These are phyloP conservation scores for Moesziomyces globuligerus DNA, from an alignment of 1,284 basidiomycete species.

Conservation along the genomic window DNA sequence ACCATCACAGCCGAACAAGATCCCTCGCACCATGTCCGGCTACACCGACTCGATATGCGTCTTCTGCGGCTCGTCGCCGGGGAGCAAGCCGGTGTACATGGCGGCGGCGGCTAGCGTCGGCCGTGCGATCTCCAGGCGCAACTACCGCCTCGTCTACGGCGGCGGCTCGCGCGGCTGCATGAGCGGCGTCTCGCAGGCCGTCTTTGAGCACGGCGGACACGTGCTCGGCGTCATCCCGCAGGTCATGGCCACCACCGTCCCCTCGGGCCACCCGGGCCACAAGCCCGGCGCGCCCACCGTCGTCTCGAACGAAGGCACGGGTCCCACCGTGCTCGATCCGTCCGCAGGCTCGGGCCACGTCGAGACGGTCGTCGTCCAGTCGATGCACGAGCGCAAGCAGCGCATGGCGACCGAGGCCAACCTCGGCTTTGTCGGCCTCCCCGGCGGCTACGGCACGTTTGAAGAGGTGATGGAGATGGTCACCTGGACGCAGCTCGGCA, in stretches of 20 bases:
- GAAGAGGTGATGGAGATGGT: conserved; percentile 90
- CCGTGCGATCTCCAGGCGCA: conserved; percentile 75
- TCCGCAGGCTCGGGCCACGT: conserved; percentile 24
- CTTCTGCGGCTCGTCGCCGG: conserved; percentile 66
- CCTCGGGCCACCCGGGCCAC: conserved; percentile 49
- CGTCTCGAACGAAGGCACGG: conserved; percentile 50
- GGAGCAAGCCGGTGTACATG: conserved; percentile 55
- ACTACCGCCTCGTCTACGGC: conserved; percentile 82
- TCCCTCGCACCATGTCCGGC: conserved; percentile 11
- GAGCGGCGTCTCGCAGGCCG: conserved; percentile 81
- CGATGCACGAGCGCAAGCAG: conserved; percentile 91
- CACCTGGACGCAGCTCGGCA: conserved; percentile 90
- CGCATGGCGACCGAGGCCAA: conserved; percentile 81
- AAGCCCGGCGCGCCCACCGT: conserved; percentile 12
- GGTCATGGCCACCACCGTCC: conserved; percentile 73
- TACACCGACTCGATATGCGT: conserved; percentile 61
- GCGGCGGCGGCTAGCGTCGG: conserved; percentile 74
- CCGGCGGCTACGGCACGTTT: conserved; percentile 90
- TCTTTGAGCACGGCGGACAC: conserved; percentile 76
- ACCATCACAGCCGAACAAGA: background rate
- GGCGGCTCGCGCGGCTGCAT: conserved; percentile 85
- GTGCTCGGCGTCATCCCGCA: conserved; percentile 84
- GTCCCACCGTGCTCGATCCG: conserved; percentile 62
- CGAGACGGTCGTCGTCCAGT: conserved; percentile 71
- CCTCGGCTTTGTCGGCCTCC: conserved; percentile 83